phyloP scores from a whole-genome alignment of 306 rosid genomes.

The Delonix regia region DNA sequence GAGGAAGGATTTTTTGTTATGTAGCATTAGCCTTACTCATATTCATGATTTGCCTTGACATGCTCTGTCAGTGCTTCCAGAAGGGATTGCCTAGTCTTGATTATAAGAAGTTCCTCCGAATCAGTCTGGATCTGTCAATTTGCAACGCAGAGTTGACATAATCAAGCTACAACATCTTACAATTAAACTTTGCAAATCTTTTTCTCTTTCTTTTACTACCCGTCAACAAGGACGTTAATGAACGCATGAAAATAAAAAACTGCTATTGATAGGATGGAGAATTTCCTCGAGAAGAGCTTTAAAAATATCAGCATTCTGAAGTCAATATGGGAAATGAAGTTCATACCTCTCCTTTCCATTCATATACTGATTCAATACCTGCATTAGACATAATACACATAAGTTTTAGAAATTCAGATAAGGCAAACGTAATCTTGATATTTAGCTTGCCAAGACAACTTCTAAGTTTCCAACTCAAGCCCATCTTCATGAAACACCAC shows the following conservation, averaged over 20 bases:
- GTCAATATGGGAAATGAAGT: background rate
- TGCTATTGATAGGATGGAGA: background rate
- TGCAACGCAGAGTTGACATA: background rate
- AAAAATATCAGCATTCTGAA: background rate
- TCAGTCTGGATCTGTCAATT: conserved; percentile 62
- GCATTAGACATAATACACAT: conserved; percentile 36
- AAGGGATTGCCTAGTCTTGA: conserved; percentile 79
- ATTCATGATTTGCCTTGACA: conserved; percentile 69
- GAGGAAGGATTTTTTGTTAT: background rate
- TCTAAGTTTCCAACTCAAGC: background rate
- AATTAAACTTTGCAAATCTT: background rate
- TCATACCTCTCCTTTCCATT: conserved; percentile 87
- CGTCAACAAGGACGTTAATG: background rate
- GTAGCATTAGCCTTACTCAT: conserved; percentile 55
- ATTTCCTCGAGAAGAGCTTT: background rate
- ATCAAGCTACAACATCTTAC: conserved; percentile 1
- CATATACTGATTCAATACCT: conserved; percentile 75
- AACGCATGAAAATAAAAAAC: background rate
- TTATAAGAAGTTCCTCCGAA: conserved; percentile 70
- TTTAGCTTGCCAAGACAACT: conserved; percentile 23
- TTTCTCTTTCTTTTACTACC: background rate
- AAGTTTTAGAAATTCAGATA: conserved; percentile 4
- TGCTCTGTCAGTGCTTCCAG: conserved; percentile 67
- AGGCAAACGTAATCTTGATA: conserved; percentile 1
- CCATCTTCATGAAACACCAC: background rate